phyloP scores from a whole-genome alignment of 345 rosid genomes.

The Eutrema yunnanense region DNA sequence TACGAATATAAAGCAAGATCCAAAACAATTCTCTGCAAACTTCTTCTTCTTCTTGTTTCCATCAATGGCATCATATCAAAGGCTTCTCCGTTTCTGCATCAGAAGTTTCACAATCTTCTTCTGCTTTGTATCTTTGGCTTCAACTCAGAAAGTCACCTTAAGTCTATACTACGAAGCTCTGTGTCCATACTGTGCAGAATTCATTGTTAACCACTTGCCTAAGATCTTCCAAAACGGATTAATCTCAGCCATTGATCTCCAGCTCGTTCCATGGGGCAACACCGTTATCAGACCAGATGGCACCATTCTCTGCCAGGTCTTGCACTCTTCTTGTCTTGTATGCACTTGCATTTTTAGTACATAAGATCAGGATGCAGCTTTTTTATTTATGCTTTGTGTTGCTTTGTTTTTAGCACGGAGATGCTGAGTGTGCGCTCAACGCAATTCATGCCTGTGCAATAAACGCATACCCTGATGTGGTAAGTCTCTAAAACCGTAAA shows the following conservation, averaged over 20 bases:
- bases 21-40: neutral
- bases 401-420: conserved; percentile 46
- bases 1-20: conserved; percentile 4
- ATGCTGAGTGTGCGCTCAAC: conserved; percentile 48
- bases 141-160: conserved; percentile 42
- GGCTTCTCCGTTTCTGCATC: neutral
- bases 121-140: conserved; percentile 7
- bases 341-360: neutral
- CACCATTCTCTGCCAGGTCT: conserved; percentile 67
- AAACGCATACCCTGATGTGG: conserved; percentile 45
- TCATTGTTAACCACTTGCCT: conserved; percentile 62
- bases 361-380: neutral
- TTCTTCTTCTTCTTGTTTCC: neutral
- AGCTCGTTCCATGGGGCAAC: conserved; percentile 85
- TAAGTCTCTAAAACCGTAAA: conserved; percentile 14
- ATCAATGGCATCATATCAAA: conserved; percentile 20
- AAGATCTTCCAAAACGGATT: conserved; percentile 53
- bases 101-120: neutral
- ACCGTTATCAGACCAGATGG: conserved; percentile 33
- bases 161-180: conserved; percentile 73
- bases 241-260: conserved; percentile 58
- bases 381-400: neutral
- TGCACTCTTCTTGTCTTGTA: conserved; percentile 5
- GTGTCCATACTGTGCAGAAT: conserved; percentile 67
- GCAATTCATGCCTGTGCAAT: conserved; percentile 55